phyloP scores from a whole-genome alignment of 176 grass and related monocot genomes.

The Chrysopogon serrulatus region DNA sequence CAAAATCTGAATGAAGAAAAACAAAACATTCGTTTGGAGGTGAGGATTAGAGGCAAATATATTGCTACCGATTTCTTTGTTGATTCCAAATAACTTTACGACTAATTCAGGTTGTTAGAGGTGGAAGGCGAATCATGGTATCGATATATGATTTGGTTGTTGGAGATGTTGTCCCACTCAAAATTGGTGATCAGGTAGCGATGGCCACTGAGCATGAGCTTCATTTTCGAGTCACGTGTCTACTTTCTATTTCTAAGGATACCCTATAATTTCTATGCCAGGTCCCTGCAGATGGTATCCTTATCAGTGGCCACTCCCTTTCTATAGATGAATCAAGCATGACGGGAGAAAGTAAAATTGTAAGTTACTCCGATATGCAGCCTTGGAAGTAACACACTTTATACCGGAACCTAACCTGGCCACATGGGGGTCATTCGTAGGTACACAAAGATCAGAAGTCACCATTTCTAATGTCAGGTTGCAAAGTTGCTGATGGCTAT shows the following conservation, averaged over 20 bases:
- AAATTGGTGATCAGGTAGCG: constrained; percentile 94
- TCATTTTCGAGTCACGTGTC: constrained; percentile 8
- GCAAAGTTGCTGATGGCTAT: constrained; percentile 97
- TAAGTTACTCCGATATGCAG: constrained; percentile 34
- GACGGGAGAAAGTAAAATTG: constrained; percentile 96
- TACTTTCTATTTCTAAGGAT: neutral
- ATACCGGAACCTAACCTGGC: constrained; percentile 11
- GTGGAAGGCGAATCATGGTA: constrained; percentile 66
- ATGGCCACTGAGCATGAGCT: neutral
- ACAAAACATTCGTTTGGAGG: constrained; percentile 90
- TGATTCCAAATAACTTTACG: neutral
- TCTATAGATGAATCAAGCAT: constrained; percentile 97
- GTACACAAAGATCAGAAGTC: constrained; percentile 75
- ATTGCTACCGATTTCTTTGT: neutral
- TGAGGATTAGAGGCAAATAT: constrained; percentile 9
- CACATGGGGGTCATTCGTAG: constrained; percentile 34
- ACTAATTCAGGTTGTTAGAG: constrained; percentile 69
- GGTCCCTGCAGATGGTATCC: constrained; percentile 90
- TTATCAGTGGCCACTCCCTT: constrained; percentile 89
- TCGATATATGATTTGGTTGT: constrained; percentile 93
- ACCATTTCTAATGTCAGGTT: constrained; percentile 95
- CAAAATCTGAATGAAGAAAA: constrained; percentile 98
- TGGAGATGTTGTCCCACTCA: constrained; percentile 84
- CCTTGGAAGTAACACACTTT: neutral
- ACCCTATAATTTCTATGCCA: constrained; percentile 34